Base-by-base conservation (phyloP, 2,329 filamentous ascomycete genomes). In the Fusarium redolens region DNA sequence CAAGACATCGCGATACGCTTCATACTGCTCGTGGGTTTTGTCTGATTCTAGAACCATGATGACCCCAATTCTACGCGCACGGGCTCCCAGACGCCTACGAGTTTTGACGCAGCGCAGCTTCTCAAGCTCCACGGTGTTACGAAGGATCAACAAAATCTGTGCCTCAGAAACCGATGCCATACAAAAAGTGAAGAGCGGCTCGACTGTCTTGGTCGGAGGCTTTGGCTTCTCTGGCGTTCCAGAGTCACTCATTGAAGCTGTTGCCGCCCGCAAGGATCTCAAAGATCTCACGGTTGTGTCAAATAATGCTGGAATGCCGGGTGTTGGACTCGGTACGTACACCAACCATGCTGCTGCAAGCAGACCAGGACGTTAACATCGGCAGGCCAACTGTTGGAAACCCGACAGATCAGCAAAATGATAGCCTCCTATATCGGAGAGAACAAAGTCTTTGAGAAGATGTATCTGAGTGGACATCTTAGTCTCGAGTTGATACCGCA, bases 381-480 rank as follows among this genome's bases (percentile, higher is more conserved):
- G 0, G 3, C 17, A 69, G 67, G 67, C 20, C 64, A 57, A 11
- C 31, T 69, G 5, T 65, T 69, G 22, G 65, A 69, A 38, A 69
- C 65, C 0, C 50, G 92, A 76, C 95, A 97, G 84, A 92, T 97
- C 82, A 91, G 88, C 81, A 96, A 95, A 85, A 96, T 97, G 91
- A 91, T 97, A 78, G 93, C 94, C 28, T 95, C 92, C 75, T 97
- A 97, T 81, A 94, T 97, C 47, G 95, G 95, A 78, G 93, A 96
- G 83, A 97, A 97, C 85, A 97, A 96, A 85, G 92, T 92, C 6
- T 93, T 97, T 69, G 95, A 97, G 85, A 87, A 88, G 79, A 96
- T 95, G 91, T 97, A 97, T 80, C 85, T 97, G 44, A 92, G 89
- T 4, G 95, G 95, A 57, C 87, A 96, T 80, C 90, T 97, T 50